A percentile compares a stretch with the other conserved stretches of the same genome.
Conservation (phyloP, 2,329 filamentous ascomycete genomes). For the Xylaria sp. region DNA sequence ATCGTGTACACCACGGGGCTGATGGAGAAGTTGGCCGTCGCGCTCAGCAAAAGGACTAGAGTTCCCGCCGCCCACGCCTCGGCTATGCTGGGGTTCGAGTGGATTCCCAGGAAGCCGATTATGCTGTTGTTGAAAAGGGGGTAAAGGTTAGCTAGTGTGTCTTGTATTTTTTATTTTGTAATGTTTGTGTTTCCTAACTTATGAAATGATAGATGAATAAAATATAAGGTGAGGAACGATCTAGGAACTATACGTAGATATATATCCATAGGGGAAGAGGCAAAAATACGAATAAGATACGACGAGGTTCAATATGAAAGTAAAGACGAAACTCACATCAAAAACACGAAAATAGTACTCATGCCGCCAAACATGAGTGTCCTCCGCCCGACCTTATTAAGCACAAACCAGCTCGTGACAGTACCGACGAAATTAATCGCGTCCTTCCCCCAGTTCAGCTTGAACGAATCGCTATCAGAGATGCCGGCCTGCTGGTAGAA, state of each 20-base stretch:
- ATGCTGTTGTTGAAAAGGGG: constrained; percentile 37
- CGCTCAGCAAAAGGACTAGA: constrained; percentile 56
- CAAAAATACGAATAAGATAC: constrained; percentile 1
- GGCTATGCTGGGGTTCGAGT: constrained; percentile 53
- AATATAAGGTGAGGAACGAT: neutral
- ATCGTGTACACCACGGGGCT: constrained; percentile 60
- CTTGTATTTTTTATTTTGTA: neutral
- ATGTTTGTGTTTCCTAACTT: neutral
- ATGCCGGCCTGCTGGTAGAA: constrained; percentile 54
- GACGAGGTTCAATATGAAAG: neutral
- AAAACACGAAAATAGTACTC: constrained; percentile 52
- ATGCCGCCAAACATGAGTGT: constrained; percentile 56
- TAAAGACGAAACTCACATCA: constrained; percentile 49
- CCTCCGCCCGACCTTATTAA: constrained; percentile 54
- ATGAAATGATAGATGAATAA: neutral
- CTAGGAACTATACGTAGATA: neutral
- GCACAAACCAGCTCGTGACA: constrained; percentile 55
- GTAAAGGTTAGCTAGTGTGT: constrained; percentile 13
- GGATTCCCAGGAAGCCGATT: constrained; percentile 49
- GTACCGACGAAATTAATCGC: constrained; percentile 56
- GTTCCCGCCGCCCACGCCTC: constrained; percentile 56
- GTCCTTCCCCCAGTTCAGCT: constrained; percentile 52
- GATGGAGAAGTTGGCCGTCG: constrained; percentile 58
- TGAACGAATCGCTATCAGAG: constrained; percentile 48
- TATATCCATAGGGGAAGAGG: neutral